Evolutionary conservation across 2,329 filamentous ascomycete genomes (phyloP), one percentile per base, ranked within the genome.

Genomic region (Colletotrichum sp.): DNA sequence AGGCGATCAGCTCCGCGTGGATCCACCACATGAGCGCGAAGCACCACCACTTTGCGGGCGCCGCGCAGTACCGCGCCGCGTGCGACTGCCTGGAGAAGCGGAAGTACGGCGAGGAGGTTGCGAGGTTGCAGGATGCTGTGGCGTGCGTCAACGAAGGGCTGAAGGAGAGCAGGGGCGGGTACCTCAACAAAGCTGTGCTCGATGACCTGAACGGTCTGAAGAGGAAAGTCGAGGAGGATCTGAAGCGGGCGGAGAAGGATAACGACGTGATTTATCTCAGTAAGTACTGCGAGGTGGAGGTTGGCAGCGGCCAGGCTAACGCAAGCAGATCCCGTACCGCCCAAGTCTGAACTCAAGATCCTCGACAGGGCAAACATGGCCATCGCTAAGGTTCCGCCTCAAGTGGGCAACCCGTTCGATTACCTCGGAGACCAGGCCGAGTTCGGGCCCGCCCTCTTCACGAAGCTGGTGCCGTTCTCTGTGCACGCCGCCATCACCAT

Each of bases 21-120:
- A 98, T 99, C 79, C 96, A 99, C 84, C 96, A 99, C 83, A 96
- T 98, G 91, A 96, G 95, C 30, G 97, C 96, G 7, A 99, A 99
- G 83, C 96, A 99, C 82, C 95, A 98, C 82, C 97, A 99, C 84
- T 99, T 99, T 85, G 96, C 96, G 2, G 96, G 95, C 0, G 97
- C 97, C 0, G 97, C 97, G 0, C 97, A 99, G 83, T 99, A 96
- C 80, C 90, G 97, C 16, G 95, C 96, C 30, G 95, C 97, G 1
- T 93, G 95, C 78, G 96, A 98, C 81, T 97, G 95, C 79, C 84
- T 99, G 16, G 97, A 99, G 85, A 99, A 98, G 89, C 90, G 94
- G 66, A 98, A 94, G 82, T 99, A 98, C 79, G 97, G 97, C 64
- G 97, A 99, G 83, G 97, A 99, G 86, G 94, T 99, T 24, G 95